Evolutionary conservation across 2,329 filamentous ascomycete genomes (phyloP).

Genomic region (Sclerotinia sclerotiorum): DNA sequence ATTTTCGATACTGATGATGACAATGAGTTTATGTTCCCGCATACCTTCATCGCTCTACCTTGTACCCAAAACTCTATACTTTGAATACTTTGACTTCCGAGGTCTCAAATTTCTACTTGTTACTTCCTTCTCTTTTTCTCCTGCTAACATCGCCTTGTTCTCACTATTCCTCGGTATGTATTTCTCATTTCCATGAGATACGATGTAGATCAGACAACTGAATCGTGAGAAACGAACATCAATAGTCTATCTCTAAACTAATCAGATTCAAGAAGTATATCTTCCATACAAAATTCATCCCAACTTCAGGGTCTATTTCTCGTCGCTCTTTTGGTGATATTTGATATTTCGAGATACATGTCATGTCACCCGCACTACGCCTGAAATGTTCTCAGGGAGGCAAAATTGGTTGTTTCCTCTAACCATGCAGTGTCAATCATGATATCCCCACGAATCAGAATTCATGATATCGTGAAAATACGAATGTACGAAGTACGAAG

Average conservation of each 20-base stretch:
- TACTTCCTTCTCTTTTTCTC: neutral
- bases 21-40: no score
- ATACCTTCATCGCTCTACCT: no score
- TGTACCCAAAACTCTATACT: no score
- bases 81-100: no score
- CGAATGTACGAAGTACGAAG: neutral
- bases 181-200: slow-evolving; percentile 4
- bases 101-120: neutral
- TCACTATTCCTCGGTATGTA: neutral
- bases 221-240: neutral
- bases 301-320: slow-evolving; percentile 1
- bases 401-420: neutral
- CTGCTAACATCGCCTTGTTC: neutral
- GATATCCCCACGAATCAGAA: slow-evolving; percentile 15
- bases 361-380: slow-evolving; percentile 7
- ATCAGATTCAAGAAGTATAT: neutral
- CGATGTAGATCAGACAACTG: slow-evolving; percentile 1
- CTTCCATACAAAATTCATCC: neutral
- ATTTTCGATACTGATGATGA: no score
- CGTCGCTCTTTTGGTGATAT: neutral
- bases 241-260: neutral
- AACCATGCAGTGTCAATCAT: slow-evolving; percentile 5
- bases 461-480: neutral
- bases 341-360: neutral
- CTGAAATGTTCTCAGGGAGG: neutral